Evolutionary conservation across 2,329 filamentous ascomycete species (phyloP), one percentile per base, ranked within the genome.

Genomic region (Helotiales sp.): DNA sequence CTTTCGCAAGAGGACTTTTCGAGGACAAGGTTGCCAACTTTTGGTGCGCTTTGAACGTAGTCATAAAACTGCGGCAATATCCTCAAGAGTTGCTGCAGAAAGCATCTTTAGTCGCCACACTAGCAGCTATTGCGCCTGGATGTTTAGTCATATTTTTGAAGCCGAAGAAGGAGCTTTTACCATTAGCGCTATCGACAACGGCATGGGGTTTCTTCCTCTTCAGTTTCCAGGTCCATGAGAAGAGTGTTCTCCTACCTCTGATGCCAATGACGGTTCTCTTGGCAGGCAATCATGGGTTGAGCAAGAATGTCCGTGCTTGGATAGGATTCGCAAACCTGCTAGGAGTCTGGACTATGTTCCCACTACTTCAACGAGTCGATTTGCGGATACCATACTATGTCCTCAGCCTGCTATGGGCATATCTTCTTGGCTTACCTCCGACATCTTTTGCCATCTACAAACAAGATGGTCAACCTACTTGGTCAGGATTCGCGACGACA

Each of bases 21-120:
- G 96, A 99, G 75, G 95, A 98, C 77, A 99, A 99, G 75, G 96
- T 99, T 19, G 95, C 95, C 69, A 99, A 99, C 71, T 89, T 97
- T 69, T 99, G 95, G 95, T 99, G 95, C 71, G 88, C 92, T 4
- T 80, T 93, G 55, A 96, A 98, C 71, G 88, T 95, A 0, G 81
- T 96, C 55, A 81, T 96, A 76, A 99, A 99, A 75, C 83, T 99
- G 34, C 84, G 89, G 61, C 77, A 83, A 17, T 95, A 91, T 64
- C 85, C 90, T 0, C 74, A 85, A 2, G 80, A 82, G 7, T 72
- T 91, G 5, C 83, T 99, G 29, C 91, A 96, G 71, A 84, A 84
- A 53, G 83, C 85, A 1, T 91, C 95, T 2, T 80, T 97, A 1
- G 76, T 81, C 0, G 82, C 88, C 1, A 99, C 95, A 0, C 76